A percentile compares a stretch with the other conserved stretches of the same genome.
These are phyloP conservation scores for Ambrosia hybrid DNA, from an alignment of 140 eudicot genomes.

Conservation along the genomic window DNA sequence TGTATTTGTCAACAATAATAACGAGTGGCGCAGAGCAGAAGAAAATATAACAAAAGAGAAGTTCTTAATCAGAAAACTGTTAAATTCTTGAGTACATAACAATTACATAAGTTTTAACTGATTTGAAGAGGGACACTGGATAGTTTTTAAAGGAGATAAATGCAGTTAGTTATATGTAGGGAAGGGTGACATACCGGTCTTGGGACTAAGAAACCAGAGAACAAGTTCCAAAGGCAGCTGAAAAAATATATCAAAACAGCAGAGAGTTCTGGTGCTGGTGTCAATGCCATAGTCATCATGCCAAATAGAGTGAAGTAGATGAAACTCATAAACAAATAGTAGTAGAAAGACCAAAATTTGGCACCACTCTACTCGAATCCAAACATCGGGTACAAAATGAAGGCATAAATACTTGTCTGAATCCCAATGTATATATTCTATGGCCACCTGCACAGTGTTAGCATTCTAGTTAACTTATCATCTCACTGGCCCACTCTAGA, in stretches of 20 bases:
- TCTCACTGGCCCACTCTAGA: too few species aligned
- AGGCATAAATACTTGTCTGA: slow-evolving; percentile 21
- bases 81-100: too few species aligned
- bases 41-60: too few species aligned
- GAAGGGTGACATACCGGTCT: slow-evolving; percentile 8
- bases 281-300: slow-evolving; percentile 21
- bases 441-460: slow-evolving; percentile 10
- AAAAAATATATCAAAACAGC: slow-evolving; percentile 14
- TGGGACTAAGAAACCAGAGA: slow-evolving; percentile 16
- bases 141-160: too few species aligned
- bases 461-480: neutral
- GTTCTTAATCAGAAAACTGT: too few species aligned
- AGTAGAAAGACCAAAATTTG: slow-evolving; percentile 8
- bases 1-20: neutral
- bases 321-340: slow-evolving; percentile 15
- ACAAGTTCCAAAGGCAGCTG: slow-evolving; percentile 19
- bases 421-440: slow-evolving; percentile 19
- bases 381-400: slow-evolving; percentile 17
- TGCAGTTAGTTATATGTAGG: too few species aligned
- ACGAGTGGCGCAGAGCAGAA: too few species aligned
- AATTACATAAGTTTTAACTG: too few species aligned
- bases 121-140: too few species aligned
- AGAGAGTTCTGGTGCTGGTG: slow-evolving; percentile 8
- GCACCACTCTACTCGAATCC: slow-evolving; percentile 16
- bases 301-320: slow-evolving; percentile 25